phyloP scores from a whole-genome alignment of 176 grass and related monocot species.

The Miscanthus lutarioriparius region DNA sequence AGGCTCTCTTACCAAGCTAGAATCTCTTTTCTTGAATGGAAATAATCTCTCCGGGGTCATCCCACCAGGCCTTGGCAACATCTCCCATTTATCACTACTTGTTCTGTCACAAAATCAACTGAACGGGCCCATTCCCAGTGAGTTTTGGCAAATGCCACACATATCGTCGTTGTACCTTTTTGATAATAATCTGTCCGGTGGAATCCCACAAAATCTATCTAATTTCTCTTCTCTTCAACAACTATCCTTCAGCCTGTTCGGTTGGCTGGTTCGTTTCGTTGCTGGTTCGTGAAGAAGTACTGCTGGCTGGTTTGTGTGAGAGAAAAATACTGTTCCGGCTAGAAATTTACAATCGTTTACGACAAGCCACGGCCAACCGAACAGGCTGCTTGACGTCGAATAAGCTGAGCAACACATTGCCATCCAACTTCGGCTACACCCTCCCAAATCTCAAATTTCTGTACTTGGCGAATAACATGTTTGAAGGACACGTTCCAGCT shows the following conservation, averaged over 20 bases:
- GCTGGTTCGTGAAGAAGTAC: no score
- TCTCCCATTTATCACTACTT: neutral
- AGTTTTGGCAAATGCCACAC: neutral
- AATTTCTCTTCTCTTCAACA: neutral
- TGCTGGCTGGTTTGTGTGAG: no score
- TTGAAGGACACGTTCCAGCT: constrained; percentile 28
- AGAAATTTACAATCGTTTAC: no score
- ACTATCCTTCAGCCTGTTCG: no score
- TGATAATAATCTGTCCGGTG: neutral
- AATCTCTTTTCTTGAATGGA: fast-evolving
- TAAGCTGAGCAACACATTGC: neutral
- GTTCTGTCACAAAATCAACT: neutral
- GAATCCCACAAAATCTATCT: neutral
- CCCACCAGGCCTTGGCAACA: neutral
- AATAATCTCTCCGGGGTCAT: constrained; percentile 36
- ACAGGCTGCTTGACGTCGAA: no score
- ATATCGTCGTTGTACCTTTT: fast-evolving
- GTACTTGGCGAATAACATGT: neutral
- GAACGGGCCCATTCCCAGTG: neutral
- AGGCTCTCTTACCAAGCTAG: neutral
- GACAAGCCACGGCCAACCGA: no score
- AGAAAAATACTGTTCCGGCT: no score
- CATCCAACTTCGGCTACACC: neutral
- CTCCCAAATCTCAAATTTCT: constrained; percentile 11
- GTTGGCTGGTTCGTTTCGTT: no score